Evolutionary conservation across 1,284 basidiomycete genomes (phyloP), one percentile per base, ranked within the genome.

Genomic region (Crepidotus sp.): DNA sequence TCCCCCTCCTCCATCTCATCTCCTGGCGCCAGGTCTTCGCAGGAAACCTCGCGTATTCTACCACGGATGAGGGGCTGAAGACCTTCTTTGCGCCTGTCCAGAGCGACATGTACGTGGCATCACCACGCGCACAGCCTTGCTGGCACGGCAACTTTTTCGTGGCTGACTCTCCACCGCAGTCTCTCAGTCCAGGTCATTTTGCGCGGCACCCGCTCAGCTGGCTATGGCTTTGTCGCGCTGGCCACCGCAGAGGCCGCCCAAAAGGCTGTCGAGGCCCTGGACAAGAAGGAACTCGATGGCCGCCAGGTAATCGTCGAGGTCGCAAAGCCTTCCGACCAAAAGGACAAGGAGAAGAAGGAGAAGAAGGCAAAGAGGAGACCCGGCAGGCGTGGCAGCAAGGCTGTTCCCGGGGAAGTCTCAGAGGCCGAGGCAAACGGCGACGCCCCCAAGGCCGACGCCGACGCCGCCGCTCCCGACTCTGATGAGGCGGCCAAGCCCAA

Each of bases 151-250:
- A 22, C 38, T 35, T 48, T 47, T 53, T 36, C n/a, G n/a, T 47
- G 30, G 36, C 49, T 46, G 42, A 45, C 42, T 19, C 40, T 22
- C 36, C 42, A 7, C 47, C 57, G 13, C 6, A 87, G 83, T 58
- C 64, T 81, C 57, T 77, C 83, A 52, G 83, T 77, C 55, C 80
- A 86, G 65, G 78, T 91, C 63, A 89, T 90, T 64, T 68, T 78
- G 65, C 84, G 86, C 53, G 84, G 85, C 56, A 69, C 70, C 45
- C 81, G 85, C 61, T 84, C 87, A 51, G 82, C 89, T 58, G 91
- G 91, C 50, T 95, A 92, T 68, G 92, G 90, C 55, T 95, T 95
- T 62, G 89, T 93, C 62, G 79, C 85, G 53, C 76, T 91, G 66
- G 70, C 76, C 61, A 83, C 76, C 61, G 73, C 73, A 63, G 86